Evolutionary conservation across 2,329 filamentous ascomycete species (phyloP), one percentile per base, ranked within the genome.

Genomic region (Penicillium brevicompactum): DNA sequence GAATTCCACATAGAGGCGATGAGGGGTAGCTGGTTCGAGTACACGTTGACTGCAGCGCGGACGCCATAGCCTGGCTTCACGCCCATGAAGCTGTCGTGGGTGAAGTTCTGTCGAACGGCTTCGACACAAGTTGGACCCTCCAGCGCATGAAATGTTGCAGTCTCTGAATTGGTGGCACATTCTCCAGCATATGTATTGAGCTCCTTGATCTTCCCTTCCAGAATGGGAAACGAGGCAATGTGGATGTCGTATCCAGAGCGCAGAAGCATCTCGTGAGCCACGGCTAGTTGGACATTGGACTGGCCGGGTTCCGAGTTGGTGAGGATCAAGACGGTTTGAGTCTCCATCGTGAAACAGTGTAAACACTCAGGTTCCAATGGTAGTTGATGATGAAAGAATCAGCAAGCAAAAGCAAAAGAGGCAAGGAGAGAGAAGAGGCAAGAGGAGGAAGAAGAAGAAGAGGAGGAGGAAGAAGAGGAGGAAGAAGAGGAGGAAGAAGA

Each of bases 271-370:
- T 75, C 75, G 34, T 74, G 65, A 6, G 63, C 65, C 0, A 73
- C 70, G 6, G 76, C 76, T 2, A 80, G 53, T 37, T 72, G 67
- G n/a, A 78, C 70, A 45, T 74, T 78, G 6, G 74, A 70, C 45
- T 78, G 73, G 8, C 78, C 77, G 47, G 68, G 66, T 55, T 79
- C 77, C 45, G 68, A 62, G 55, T 74, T 77, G 1, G 75, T 75
- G 11, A 79, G 49, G 32, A 79, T 49, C 32, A 80, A 68, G 16
- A 41, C 21, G 2, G 8, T 21, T 41, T 21, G 38, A 21, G n/a
- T 10, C 9, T 21, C 9, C 38, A 41, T 41, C 18, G 5, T 21
- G 24, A 27, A 27, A 6, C 24, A 8, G 8, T 27, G 24, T 27
- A 27, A 27, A 6, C 24, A 27, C 14, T 5, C 13, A 40, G 37